Percentiles rank a stretch among this genome's conserved stretches.
phyloP scores from a whole-genome alignment of 1,284 basidiomycete genomes.

The Ceratobasidium sp. region DNA sequence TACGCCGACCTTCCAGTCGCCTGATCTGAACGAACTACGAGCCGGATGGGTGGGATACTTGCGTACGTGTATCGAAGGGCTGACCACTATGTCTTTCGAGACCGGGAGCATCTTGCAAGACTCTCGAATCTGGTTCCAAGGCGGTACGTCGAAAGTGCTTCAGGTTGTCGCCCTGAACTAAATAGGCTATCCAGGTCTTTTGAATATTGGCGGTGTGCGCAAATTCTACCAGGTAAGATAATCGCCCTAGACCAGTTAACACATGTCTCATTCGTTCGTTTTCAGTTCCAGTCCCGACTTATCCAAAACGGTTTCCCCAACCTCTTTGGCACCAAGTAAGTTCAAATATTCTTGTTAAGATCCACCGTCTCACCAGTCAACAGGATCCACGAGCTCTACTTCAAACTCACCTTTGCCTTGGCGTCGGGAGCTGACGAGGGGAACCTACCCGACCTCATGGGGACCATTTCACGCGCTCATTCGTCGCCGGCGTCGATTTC shows the following conservation, averaged over 20 bases:
- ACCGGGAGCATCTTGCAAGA: constrained; percentile 27
- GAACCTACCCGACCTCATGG: constrained; percentile 31
- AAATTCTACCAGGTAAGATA: constrained; percentile 34
- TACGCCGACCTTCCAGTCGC: constrained; percentile 17
- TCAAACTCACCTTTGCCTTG: constrained; percentile 29
- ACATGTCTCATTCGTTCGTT: not conserved
- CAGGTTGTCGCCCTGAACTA: not conserved
- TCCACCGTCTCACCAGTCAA: not conserved
- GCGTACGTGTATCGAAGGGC: constrained; percentile 23
- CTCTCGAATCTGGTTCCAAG: constrained; percentile 36
- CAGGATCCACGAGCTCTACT: constrained; percentile 33
- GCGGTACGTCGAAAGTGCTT: not conserved
- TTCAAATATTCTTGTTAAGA: not conserved
- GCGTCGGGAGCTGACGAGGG: constrained; percentile 9
- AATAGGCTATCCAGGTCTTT: constrained; percentile 2
- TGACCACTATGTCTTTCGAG: constrained; percentile 37
- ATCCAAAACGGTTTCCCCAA: constrained; percentile 33
- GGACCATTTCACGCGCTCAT: constrained; percentile 20
- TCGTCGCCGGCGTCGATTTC: constrained; percentile 22
- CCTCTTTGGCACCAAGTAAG: constrained; percentile 34
- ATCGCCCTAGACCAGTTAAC: not conserved
- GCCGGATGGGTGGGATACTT: constrained; percentile 33
- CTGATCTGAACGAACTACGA: constrained; percentile 24
- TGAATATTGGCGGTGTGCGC: constrained; percentile 28
- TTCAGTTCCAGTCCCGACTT: constrained; percentile 14